Evolutionary conservation across 495 filamentous ascomycete species (phyloP).

Genomic region (Filosporella fistucella): DNA sequence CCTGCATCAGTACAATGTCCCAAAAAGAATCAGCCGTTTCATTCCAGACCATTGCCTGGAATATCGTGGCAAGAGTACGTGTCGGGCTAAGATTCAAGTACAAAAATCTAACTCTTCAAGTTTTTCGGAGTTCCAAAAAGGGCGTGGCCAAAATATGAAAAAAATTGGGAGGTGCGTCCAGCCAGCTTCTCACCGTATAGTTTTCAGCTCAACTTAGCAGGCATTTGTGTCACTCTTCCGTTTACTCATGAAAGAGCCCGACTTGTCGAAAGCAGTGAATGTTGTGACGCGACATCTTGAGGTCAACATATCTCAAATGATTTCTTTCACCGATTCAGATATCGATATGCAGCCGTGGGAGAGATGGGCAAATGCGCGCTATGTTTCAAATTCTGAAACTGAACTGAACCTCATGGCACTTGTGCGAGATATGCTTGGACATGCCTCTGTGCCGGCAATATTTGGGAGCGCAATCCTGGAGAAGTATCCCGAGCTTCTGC

Average conservation of each 20-base stretch:
- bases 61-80: constrained; percentile 28
- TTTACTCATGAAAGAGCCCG: constrained; percentile 39
- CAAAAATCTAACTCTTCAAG: constrained; percentile 20
- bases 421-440: constrained; percentile 48
- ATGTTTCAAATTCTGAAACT: constrained; percentile 30
- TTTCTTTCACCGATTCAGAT: constrained; percentile 52
- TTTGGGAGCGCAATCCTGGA: constrained; percentile 52
- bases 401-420: constrained; percentile 50
- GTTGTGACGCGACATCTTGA: constrained; percentile 32
- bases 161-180: constrained; percentile 11
- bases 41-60: constrained; percentile 31
- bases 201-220: constrained; percentile 28
- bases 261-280: constrained; percentile 34
- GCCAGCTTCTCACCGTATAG: neutral
- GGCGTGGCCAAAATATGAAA: constrained; percentile 14
- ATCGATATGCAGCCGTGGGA: constrained; percentile 63
- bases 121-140: constrained; percentile 44
- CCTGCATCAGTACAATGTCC: constrained; percentile 27
- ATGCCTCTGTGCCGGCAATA: constrained; percentile 43
- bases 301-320: constrained; percentile 43
- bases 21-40: constrained; percentile 28
- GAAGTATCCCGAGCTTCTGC: constrained; percentile 44
- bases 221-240: constrained; percentile 32
- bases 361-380: constrained; percentile 35
- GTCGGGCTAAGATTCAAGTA: neutral